Base-by-base conservation (phyloP, 495 filamentous ascomycete genomes). In the Podospora australis region DNA sequence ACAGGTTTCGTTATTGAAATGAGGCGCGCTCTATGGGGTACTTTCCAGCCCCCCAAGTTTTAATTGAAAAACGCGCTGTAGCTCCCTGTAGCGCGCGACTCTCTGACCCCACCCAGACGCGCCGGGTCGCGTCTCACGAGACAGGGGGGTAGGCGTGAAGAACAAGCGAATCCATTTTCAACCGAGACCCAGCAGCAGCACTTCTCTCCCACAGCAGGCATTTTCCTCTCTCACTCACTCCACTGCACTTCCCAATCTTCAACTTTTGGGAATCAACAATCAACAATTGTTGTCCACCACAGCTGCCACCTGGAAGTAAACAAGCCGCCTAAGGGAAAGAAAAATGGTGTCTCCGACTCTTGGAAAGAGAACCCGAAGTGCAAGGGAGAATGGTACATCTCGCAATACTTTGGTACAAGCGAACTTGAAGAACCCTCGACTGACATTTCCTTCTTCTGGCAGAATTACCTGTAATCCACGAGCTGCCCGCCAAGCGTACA, bases 351-450 rank as follows among this genome's bases (percentile, higher is more conserved):
- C 75, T 53, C 73, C 78, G 46, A 75, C 83, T 42, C 70, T 88
- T 44, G 84, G 85, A 62, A 90, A 94, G 79, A 81, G 88, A 56
- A 77, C 77, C 64, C 72, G 82, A 72, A 66, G 68, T 62, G 68
- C 70, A 53, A 54, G 64, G 60, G 56, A 73, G 56, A 67, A 71
- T 65, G 81, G 87, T 88, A 84, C 63, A 71, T 56, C 13, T n/a
- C n/a, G n/a, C n/a, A n/a, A n/a, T n/a, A n/a, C n/a, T n/a, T n/a
- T n/a, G n/a, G n/a, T n/a, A n/a, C n/a, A n/a, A n/a, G n/a, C n/a
- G n/a, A n/a, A n/a, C n/a, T n/a, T n/a, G n/a, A n/a, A n/a, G n/a
- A n/a, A n/a, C n/a, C n/a, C 19, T 44, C 60, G 48, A 55, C 58
- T 71, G 65, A 74, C 66, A 40, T 39, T 11, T 23, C 4, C 21